Percentiles rank a stretch among this genome's conserved stretches.
Evolutionary conservation across 371 early-diverging fungal species (phyloP).

Genomic region (Mycotypha africana): DNA sequence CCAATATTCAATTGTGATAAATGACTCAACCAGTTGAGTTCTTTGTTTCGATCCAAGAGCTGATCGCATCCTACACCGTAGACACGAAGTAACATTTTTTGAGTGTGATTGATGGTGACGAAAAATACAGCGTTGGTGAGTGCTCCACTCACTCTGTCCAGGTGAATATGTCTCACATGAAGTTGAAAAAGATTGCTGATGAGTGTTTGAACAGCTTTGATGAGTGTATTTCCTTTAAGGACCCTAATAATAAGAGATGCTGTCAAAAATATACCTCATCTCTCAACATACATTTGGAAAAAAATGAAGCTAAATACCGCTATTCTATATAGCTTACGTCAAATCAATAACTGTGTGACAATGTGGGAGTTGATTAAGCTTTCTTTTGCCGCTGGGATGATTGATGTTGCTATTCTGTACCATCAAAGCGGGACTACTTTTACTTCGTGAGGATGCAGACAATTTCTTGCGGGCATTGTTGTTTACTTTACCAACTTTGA

Average conservation of each 20-base stretch:
- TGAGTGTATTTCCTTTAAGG: constrained; percentile 28
- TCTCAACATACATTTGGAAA: neutral
- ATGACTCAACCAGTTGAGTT: constrained; percentile 72
- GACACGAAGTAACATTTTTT: constrained; percentile 63
- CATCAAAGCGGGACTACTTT: constrained; percentile 17
- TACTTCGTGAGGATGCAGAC: constrained; percentile 5
- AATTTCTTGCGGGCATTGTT: constrained; percentile 3
- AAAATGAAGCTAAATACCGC: no score
- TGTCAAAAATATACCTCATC: neutral
- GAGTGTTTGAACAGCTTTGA: constrained; percentile 12
- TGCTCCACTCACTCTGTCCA: constrained; percentile 82
- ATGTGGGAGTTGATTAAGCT: constrained; percentile 13
- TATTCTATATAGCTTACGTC: constrained; percentile 28
- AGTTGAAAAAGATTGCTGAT: constrained; percentile 22
- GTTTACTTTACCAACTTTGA: constrained; percentile 12
- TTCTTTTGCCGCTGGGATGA: neutral
- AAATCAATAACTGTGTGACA: constrained; percentile 26
- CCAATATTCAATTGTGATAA: constrained; percentile 71
- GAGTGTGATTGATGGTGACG: constrained; percentile 42
- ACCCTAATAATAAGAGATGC: constrained; percentile 3
- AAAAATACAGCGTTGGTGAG: constrained; percentile 84
- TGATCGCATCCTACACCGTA: constrained; percentile 80
- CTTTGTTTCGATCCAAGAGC: constrained; percentile 69
- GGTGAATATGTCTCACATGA: constrained; percentile 30
- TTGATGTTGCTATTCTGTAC: neutral